Evolutionary conservation across 2,329 filamentous ascomycete species (phyloP).

Genomic region (Colletotrichum musae): DNA sequence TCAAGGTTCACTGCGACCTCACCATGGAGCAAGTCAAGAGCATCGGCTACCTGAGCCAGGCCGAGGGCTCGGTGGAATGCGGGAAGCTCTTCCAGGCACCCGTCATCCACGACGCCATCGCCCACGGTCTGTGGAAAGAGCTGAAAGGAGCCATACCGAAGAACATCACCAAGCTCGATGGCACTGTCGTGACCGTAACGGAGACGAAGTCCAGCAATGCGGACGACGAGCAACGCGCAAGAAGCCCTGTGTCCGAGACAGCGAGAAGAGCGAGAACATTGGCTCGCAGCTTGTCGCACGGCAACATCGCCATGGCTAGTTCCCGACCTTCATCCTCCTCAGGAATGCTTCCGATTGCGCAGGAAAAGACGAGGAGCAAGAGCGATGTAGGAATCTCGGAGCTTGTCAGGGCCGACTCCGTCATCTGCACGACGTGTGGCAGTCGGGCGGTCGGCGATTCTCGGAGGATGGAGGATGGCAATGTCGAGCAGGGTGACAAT

Average conservation of each 20-base stretch:
- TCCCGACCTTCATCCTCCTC: neutral
- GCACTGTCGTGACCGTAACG: neutral
- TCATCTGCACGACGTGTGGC: constrained; percentile 26
- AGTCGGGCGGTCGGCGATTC: constrained; percentile 2
- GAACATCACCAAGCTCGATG: neutral
- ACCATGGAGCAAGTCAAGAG: constrained; percentile 22
- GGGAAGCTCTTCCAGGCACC: constrained; percentile 31
- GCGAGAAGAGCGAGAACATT: too few species aligned
- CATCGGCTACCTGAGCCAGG: constrained; percentile 13
- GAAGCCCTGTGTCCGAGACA: neutral
- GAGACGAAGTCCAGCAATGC: neutral
- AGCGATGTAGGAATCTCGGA: neutral
- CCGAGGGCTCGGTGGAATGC: constrained; percentile 18
- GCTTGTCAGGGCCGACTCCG: constrained; percentile 2
- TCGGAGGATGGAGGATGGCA: neutral
- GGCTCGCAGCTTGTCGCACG: too few species aligned
- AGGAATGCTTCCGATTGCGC: neutral
- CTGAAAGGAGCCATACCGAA: neutral
- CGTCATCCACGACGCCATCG: constrained; percentile 35
- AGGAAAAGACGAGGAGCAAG: neutral
- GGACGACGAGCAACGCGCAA: neutral
- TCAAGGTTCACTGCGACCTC: constrained; percentile 34
- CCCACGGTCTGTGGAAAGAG: constrained; percentile 15
- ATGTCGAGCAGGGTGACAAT: neutral
- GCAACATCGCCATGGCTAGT: neutral